A percentile compares a stretch with the other conserved stretches of the same genome.
Conservation (phyloP, 495 filamentous ascomycete species). For the Jackrogersella minutella region DNA sequence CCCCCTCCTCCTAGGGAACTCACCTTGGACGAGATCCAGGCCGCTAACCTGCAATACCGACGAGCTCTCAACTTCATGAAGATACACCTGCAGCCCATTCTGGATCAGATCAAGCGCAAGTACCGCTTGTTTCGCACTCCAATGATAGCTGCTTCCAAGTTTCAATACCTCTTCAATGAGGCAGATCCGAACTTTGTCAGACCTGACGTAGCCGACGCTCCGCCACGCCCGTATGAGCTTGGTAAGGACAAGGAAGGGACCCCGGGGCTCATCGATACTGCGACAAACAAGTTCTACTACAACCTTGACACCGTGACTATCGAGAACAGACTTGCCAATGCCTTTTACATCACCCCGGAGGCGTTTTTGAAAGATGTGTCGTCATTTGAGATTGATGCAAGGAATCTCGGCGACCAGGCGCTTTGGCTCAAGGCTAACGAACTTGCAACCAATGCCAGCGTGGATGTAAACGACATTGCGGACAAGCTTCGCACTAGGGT, state of each 20-base stretch:
- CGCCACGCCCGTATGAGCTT: slow-evolving; percentile 76
- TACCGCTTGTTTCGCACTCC: slow-evolving; percentile 85
- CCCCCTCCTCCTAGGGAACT: slow-evolving; percentile 67
- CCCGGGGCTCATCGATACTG: slow-evolving; percentile 70
- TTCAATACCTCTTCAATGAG: slow-evolving; percentile 84
- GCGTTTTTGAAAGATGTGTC: slow-evolving; percentile 90
- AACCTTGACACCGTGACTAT: slow-evolving; percentile 94
- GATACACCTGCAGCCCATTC: slow-evolving; percentile 85
- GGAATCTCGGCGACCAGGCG: slow-evolving; percentile 76
- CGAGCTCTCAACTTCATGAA: slow-evolving; percentile 85
- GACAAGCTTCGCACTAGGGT: slow-evolving; percentile 58
- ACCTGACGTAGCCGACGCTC: slow-evolving; percentile 72
- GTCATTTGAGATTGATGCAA: slow-evolving; percentile 82
- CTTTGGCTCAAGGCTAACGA: slow-evolving; percentile 86
- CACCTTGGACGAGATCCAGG: slow-evolving; percentile 80
- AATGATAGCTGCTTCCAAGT: slow-evolving; percentile 73
- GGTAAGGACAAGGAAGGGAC: slow-evolving; percentile 77
- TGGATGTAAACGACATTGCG: slow-evolving; percentile 79
- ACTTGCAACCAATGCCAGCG: slow-evolving; percentile 87
- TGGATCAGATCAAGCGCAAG: slow-evolving; percentile 89
- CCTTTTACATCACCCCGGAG: slow-evolving; percentile 87
- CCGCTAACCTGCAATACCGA: slow-evolving; percentile 80
- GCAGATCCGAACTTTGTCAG: slow-evolving; percentile 79
- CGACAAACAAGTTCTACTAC: slow-evolving; percentile 85
- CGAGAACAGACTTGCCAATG: slow-evolving; percentile 92